phyloP scores from a whole-genome alignment of 2,329 filamentous ascomycete species.

The Fusarium aywerte region DNA sequence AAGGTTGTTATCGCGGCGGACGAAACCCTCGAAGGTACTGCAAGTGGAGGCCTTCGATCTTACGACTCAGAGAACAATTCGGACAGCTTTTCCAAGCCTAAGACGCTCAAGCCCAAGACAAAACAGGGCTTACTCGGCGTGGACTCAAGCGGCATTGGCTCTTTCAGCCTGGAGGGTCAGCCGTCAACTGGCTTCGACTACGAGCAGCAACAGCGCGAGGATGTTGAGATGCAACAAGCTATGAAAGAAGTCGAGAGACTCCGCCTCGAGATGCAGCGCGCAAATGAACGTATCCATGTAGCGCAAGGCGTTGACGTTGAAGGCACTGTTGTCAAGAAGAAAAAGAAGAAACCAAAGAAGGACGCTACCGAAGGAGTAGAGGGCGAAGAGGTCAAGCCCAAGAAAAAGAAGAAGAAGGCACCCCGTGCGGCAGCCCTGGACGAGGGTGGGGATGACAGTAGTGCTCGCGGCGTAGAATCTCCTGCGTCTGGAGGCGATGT shows the following conservation, averaged over 20 bases:
- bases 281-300: conserved; percentile 78
- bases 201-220: conserved; percentile 77
- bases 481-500: conserved; percentile 37
- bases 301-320: conserved; percentile 74
- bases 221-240: conserved; percentile 88
- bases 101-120: conserved; percentile 63
- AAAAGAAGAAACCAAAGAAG: conserved; percentile 64
- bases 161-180: conserved; percentile 72
- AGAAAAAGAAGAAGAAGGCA: conserved; percentile 52
- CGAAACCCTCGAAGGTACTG: conserved; percentile 72
- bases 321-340: conserved; percentile 75
- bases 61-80: conserved; percentile 67
- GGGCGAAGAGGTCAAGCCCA: conserved; percentile 36
- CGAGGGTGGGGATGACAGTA: conserved; percentile 34
- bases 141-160: conserved; percentile 83
- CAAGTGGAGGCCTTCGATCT: conserved; percentile 58
- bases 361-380: conserved; percentile 22
- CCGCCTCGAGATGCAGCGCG: conserved; percentile 88
- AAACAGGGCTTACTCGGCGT: conserved; percentile 80
- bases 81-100: conserved; percentile 61
- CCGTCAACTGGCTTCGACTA: conserved; percentile 61
- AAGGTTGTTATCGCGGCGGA: conserved; percentile 77
- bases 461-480: conserved; percentile 29
- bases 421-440: conserved; percentile 26
- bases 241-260: conserved; percentile 89